These are phyloP conservation scores for Aureobasidium sp. DNA, from an alignment of 2,329 filamentous ascomycete species.

Conservation along the genomic window DNA sequence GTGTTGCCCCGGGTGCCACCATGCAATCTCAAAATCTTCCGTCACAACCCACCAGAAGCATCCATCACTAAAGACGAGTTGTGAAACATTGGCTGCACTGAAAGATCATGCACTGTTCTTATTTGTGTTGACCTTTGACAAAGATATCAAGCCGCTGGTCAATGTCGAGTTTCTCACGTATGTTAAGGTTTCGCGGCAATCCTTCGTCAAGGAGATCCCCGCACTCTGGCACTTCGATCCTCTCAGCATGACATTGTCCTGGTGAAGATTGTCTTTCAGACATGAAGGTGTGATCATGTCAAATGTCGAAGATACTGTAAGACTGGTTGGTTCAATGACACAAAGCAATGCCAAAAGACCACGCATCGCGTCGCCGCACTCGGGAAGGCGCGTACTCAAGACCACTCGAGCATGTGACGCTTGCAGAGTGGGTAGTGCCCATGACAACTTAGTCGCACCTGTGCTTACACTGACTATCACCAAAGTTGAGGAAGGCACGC, in stretches of 20 bases:
- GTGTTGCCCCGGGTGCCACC: no score
- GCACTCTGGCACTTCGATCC: neutral
- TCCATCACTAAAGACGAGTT: accelerated
- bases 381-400: neutral
- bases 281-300: no score
- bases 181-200: neutral
- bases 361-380: neutral
- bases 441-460: neutral
- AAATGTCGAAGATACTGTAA: neutral
- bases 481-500: conserved; percentile 24
- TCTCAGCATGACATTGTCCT: neutral
- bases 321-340: neutral
- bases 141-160: neutral
- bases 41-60: no score
- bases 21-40: no score
- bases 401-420: neutral
- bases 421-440: neutral
- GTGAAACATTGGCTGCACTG: no score
- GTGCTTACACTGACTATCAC: neutral
- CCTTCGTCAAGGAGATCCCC: neutral
- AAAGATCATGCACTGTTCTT: no score
- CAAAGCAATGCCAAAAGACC: neutral
- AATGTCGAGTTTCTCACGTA: accelerated
- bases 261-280: no score
- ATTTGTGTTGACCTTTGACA: no score